Conservation (phyloP, 176 grass and related monocot species). For the Oryza brachyantha region DNA sequence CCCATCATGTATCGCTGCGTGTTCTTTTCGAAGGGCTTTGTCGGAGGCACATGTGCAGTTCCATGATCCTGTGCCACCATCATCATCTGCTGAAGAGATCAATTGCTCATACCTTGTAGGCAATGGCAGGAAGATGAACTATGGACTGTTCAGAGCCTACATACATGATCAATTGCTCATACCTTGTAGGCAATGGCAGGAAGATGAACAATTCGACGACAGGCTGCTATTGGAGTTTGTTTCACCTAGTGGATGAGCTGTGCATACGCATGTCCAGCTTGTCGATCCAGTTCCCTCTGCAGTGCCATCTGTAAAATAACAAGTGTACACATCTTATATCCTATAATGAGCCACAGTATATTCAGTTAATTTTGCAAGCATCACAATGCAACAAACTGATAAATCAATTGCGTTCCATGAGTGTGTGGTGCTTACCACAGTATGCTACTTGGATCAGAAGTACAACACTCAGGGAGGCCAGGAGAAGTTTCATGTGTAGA, state of each 20-base stretch:
- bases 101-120: conserved; percentile 42
- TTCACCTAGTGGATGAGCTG: conserved; percentile 45
- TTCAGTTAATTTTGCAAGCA: conserved; percentile 24
- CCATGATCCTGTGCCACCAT: conserved; percentile 43
- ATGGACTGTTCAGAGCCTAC: background rate
- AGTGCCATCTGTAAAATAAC: conserved; percentile 19
- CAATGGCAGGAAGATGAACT: conserved; percentile 77
- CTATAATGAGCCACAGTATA: background rate
- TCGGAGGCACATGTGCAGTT: conserved; percentile 65
- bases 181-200: conserved; percentile 75
- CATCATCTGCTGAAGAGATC: conserved; percentile 30
- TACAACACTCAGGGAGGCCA: conserved; percentile 43
- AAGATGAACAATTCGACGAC: conserved; percentile 65
- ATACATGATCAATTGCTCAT: background rate
- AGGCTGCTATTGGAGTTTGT: conserved; percentile 30
- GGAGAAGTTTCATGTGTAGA: conserved; percentile 50
- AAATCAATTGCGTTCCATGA: conserved; percentile 22
- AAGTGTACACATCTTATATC: background rate
- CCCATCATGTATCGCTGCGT: background rate
- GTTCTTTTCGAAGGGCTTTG: conserved; percentile 10
- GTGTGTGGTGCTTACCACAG: conserved; percentile 51
- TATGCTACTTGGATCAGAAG: conserved; percentile 48
- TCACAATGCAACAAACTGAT: background rate
- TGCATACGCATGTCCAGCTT: conserved; percentile 74
- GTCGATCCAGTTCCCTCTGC: background rate